These are phyloP conservation scores for Raffaelea deltoideospora DNA, from an alignment of 2,329 filamentous ascomycete species.

Conservation along the genomic window DNA sequence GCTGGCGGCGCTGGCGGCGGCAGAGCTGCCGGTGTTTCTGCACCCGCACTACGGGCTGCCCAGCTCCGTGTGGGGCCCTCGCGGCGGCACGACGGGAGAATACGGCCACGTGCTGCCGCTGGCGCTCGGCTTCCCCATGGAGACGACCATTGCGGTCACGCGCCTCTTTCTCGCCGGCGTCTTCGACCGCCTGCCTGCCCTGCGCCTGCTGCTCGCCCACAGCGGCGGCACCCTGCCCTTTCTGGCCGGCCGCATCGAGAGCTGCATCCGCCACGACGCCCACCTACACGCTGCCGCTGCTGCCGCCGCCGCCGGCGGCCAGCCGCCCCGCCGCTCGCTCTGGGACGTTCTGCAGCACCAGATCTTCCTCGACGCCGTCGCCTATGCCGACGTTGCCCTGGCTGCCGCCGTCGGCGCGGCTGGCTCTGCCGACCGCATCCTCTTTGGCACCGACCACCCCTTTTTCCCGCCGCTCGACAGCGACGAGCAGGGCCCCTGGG, in stretches of 20 bases:
- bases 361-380: conserved; percentile 75
- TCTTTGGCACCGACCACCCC: conserved; percentile 74
- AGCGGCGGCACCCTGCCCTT: conserved; percentile 82
- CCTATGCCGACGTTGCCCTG: conserved; percentile 62
- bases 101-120: conserved; percentile 83
- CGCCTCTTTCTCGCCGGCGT: conserved; percentile 79
- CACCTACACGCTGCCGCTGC: conserved; percentile 52
- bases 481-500: conserved; percentile 50
- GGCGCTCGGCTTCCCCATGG: conserved; percentile 76
- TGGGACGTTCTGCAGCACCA: conserved; percentile 52
- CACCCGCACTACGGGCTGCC: conserved; percentile 90
- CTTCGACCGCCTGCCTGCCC: conserved; percentile 56
- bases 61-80: conserved; percentile 60
- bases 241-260: conserved; percentile 75
- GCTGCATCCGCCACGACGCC: conserved; percentile 70
- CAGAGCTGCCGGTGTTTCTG: conserved; percentile 57
- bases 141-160: conserved; percentile 81
- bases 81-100: conserved; percentile 31
- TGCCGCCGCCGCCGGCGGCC: too few relatives aligned
- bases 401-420: conserved; percentile 54
- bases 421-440: conserved; percentile 46
- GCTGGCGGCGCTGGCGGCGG: conserved; percentile 52
- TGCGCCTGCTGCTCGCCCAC: conserved; percentile 71
- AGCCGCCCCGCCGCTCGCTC: conserved; percentile 28
- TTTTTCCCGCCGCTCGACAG: conserved; percentile 59